A percentile compares a stretch with the other conserved stretches of the same genome.
Evolutionary conservation across 2,329 filamentous ascomycete genomes (phyloP).

Genomic region (Fusarium sp.): DNA sequence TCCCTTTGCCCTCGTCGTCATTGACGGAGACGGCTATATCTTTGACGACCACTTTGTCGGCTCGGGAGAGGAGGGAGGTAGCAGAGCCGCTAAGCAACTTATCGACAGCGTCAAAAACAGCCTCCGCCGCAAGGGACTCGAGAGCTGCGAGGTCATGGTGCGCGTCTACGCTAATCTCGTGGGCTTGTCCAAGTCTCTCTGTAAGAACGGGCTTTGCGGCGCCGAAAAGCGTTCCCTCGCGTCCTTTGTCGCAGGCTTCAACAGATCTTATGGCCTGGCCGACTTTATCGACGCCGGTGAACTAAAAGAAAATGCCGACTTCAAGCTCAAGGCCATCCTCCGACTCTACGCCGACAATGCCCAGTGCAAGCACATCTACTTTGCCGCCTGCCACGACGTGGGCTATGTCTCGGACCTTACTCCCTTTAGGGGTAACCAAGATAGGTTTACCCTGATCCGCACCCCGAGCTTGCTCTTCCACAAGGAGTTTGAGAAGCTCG

Average conservation of each 20-base stretch:
- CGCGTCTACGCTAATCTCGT: constrained; percentile 68
- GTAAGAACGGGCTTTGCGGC: constrained; percentile 59
- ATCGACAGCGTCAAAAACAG: constrained; percentile 62
- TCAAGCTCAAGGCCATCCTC: constrained; percentile 66
- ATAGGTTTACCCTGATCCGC: constrained; percentile 67
- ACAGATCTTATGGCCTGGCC: constrained; percentile 66
- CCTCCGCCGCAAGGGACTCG: constrained; percentile 60
- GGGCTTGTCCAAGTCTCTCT: constrained; percentile 63
- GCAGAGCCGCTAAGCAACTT: constrained; percentile 65
- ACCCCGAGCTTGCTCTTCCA: constrained; percentile 60
- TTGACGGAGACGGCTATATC: constrained; percentile 72
- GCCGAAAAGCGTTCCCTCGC: constrained; percentile 67
- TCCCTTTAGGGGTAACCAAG: constrained; percentile 60
- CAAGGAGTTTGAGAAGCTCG: constrained; percentile 64
- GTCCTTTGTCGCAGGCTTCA: constrained; percentile 68
- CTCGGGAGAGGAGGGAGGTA: constrained; percentile 65
- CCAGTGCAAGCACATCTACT: constrained; percentile 74
- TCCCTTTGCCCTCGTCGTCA: constrained; percentile 70
- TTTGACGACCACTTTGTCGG: constrained; percentile 63
- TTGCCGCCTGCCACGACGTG: constrained; percentile 71
- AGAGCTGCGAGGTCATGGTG: constrained; percentile 65
- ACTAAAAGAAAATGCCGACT: constrained; percentile 69
- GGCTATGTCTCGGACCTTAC: constrained; percentile 65
- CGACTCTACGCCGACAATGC: constrained; percentile 67
- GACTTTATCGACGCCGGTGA: constrained; percentile 73